Evolutionary conservation across 1,284 basidiomycete genomes (phyloP), one percentile per base, ranked within the genome.

Genomic region (Irpex sp.): DNA sequence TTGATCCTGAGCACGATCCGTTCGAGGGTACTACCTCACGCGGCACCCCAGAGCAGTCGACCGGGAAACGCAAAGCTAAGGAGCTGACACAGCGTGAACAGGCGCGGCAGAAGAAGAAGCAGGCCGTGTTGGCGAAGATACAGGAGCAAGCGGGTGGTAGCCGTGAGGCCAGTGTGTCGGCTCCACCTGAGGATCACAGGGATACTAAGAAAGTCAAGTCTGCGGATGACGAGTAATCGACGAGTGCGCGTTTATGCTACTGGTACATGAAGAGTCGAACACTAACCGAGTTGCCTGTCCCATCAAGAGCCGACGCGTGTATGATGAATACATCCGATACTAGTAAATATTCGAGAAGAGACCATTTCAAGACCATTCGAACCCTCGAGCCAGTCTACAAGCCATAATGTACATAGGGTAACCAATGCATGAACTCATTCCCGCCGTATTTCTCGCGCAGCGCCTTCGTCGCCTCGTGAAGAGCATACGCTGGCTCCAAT

Each of bases 1-100:
- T 77, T 21, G 81, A 84, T 36, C 77, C 69, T 2, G 78, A 79
- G 54, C 78, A 79, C 64, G 79, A 81, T 60, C 76, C 75, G n/a
- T 37, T 44, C 56, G 5, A 64, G 49, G 55, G 34, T 62, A 44
- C 19, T 57, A 40, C 21, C 64, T 51, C 19, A 38, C 59, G 34
- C 38, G 54, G 7, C 13, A 44, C 54, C 47, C 37, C 47, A 34
- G 61, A 64, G 56, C 57, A 26, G 7, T 61, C 63, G 49, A 59
- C 13, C 11, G 54, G 54, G 9, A 56, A 56, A 21, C 54, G 13
- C 58, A 66, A 44, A 60, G 64, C 55, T 65, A 63, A 62, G 62
- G 64, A 68, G 61, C 68, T 73, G n/a, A 71, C 74, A 51, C 72
- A 69, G 62, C 66, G 73, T 44, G 73, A 74, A 61, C 64, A 69